Conservation (phyloP, 2,329 filamentous ascomycete genomes). For the Diaporthe citri region DNA sequence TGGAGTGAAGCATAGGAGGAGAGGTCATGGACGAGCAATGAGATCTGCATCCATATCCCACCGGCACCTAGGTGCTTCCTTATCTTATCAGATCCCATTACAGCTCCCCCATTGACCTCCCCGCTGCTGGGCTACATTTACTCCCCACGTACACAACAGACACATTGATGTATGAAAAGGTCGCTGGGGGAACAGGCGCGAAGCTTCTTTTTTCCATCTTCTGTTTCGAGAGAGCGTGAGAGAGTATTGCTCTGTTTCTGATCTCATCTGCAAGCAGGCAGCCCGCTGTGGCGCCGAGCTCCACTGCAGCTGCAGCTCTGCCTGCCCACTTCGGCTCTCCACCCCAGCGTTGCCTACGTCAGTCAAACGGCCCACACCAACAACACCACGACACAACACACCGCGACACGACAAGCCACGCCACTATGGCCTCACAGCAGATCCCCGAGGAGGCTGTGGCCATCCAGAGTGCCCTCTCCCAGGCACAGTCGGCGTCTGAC, state of each 20-base stretch:
- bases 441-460: conserved; percentile 33
- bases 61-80: background rate
- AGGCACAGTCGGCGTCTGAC: conserved; percentile 57
- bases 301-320: background rate
- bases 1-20: background rate
- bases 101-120: background rate
- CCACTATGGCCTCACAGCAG: conserved; percentile 37
- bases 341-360: background rate
- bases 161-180: too few relatives aligned
- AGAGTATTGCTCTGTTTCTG: background rate
- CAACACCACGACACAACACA: background rate
- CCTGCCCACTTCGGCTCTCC: background rate
- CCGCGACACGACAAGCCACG: background rate
- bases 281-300: background rate
- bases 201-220: background rate
- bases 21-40: background rate
- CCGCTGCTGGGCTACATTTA: background rate
- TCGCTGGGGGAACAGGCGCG: background rate
- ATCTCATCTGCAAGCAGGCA: background rate
- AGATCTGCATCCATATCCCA: background rate
- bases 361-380: background rate
- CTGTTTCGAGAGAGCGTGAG: background rate
- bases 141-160: too few relatives aligned
- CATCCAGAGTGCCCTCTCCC: conserved; percentile 34
- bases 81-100: conserved; percentile 16